Percentiles rank a stretch among this genome's conserved stretches.
phyloP scores from a whole-genome alignment of 2,329 filamentous ascomycete species.

The Exophiala sideris region DNA sequence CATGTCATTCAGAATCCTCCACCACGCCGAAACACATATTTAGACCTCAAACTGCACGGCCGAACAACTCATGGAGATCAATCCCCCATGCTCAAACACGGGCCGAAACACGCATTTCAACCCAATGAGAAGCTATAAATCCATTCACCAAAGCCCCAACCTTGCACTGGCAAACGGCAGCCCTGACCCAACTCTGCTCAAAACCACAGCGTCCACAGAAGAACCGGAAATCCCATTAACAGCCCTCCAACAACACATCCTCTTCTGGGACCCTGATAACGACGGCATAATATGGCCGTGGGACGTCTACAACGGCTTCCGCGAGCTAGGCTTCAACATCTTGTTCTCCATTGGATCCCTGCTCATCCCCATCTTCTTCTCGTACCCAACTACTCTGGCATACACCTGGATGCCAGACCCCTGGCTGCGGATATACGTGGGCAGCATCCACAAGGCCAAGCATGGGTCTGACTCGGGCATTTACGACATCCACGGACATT shows the following conservation, averaged over 20 bases:
- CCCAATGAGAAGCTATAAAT: not conserved
- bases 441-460: constrained; percentile 43
- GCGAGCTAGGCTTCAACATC: constrained; percentile 40
- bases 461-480: constrained; percentile 44
- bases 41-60: not conserved
- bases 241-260: constrained; percentile 31
- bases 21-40: not conserved
- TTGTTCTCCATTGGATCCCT: constrained; percentile 39
- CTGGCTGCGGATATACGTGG: constrained; percentile 40
- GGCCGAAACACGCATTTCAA: not conserved
- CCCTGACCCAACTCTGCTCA: not conserved
- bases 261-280: constrained; percentile 51
- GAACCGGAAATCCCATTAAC: constrained; percentile 1
- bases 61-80: not conserved
- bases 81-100: not conserved
- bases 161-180: not conserved
- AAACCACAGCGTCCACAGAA: not conserved
- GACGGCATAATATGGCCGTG: constrained; percentile 53
- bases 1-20: not conserved
- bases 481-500: constrained; percentile 47
- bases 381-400: constrained; percentile 43
- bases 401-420: constrained; percentile 42
- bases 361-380: constrained; percentile 43
- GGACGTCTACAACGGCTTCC: constrained; percentile 51
- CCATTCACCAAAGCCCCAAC: not conserved